Base-by-base conservation (phyloP, 129 eudicot genomes). In the Sambucus nigra region DNA sequence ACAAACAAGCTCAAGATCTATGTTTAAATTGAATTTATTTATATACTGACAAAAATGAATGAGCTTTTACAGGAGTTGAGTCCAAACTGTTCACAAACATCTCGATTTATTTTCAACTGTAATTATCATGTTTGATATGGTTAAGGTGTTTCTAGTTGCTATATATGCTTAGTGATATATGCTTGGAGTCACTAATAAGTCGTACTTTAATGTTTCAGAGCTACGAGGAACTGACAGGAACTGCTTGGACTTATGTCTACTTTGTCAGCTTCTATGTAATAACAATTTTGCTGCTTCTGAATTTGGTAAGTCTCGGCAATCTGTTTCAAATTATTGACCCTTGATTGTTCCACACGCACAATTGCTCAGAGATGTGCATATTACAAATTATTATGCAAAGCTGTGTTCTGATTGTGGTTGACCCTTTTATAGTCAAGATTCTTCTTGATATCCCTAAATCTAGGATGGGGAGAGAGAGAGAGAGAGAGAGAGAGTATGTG, bases 231-330 rank as follows among this genome's bases (percentile, higher is more conserved):
- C 61, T 92, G 77, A 80, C 94, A n/a, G 73, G 88, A 61, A 79
- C 82, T 51, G 50, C 69, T 31, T 92, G 95, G 95, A 57, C 72
- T 25, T 76, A 74, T 57, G 66, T 53, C 11, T 92, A 86, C 80
- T 92, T 92, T 47, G 24, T 82, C 68, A 92, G 96, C 87, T 92
- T 79, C 86, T 92, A 82, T 81, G 69, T 92, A 26, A 58, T 92
- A 55, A 76, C 99, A 17, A 57, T 82, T 59, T 59, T 89, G 62
- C 73, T 84, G 42, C 82, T 85, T 41, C 73, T 85, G 69, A 85
- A 85, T 67, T 80, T 92, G 96, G 94, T 87, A 73, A 80, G 86
- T 25, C 42, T 38, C 28, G 16, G 15, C 50, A 28, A 42, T n/a
- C 35, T 46, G 45, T 33, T n/a, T 26, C 11, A 31, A 47, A 1